Evolutionary conservation across 2,329 filamentous ascomycete species (phyloP).

Genomic region (Pseudogymnoascus sp.): DNA sequence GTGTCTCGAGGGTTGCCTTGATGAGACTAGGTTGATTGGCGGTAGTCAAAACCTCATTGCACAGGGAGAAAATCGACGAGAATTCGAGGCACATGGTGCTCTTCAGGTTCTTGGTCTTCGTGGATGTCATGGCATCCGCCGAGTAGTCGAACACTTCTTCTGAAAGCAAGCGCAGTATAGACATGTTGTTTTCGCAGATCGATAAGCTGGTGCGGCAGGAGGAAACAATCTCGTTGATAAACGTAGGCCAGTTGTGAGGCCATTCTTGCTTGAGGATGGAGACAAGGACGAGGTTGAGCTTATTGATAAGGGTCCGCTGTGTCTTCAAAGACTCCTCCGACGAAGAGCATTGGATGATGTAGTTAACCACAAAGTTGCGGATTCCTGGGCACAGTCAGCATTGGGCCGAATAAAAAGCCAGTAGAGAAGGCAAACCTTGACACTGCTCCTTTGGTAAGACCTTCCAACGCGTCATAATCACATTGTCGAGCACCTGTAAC

Average conservation of each 20-base stretch:
- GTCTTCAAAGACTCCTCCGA: slow-evolving; percentile 79
- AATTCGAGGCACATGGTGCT: slow-evolving; percentile 99
- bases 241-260: slow-evolving; percentile 99
- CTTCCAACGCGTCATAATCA: slow-evolving; percentile 99
- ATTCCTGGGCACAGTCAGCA: slow-evolving; percentile 57
- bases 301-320: slow-evolving; percentile 89
- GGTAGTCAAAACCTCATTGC: slow-evolving; percentile 87
- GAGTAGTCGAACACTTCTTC: slow-evolving; percentile 99
- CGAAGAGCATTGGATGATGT: slow-evolving; percentile 89
- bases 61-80: slow-evolving; percentile 95
- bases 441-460: slow-evolving; percentile 93
- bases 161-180: slow-evolving; percentile 86
- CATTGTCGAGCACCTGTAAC: slow-evolving; percentile 92
- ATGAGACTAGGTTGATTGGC: slow-evolving; percentile 83
- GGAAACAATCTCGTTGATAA: slow-evolving; percentile 98
- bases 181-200: slow-evolving; percentile 99
- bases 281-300: slow-evolving; percentile 94
- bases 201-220: slow-evolving; percentile 92
- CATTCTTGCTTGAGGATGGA: slow-evolving; percentile 98
- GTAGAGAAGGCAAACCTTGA: slow-evolving; percentile 55
- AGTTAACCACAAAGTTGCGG: slow-evolving; percentile 97
- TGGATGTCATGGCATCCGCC: slow-evolving; percentile 97
- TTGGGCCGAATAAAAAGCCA: not conserved
- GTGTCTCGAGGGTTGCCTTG: slow-evolving; percentile 92
- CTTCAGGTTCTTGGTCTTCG: slow-evolving; percentile 93